These are phyloP conservation scores for Microdochium nivale DNA, from an alignment of 2,329 filamentous ascomycete genomes.

Conservation along the genomic window DNA sequence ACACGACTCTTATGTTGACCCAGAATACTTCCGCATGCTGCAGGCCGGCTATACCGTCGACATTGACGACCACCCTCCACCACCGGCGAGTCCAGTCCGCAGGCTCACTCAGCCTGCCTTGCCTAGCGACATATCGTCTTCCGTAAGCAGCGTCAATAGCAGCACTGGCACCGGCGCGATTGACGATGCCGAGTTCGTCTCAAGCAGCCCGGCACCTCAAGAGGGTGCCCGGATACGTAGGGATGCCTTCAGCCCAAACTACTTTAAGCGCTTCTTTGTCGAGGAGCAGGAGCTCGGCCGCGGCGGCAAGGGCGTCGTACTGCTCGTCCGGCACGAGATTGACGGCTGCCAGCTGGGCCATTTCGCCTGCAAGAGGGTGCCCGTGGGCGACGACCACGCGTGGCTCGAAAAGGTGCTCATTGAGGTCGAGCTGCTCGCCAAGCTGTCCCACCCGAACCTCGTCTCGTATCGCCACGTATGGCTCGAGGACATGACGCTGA, in stretches of 20 bases:
- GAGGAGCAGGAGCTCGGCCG: constrained; percentile 79
- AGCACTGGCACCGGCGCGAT: constrained; percentile 13
- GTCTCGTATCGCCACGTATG: constrained; percentile 97
- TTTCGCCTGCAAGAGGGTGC: constrained; percentile 95
- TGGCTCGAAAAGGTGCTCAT: constrained; percentile 92
- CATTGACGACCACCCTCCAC: constrained; percentile 33
- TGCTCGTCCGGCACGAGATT: constrained; percentile 87
- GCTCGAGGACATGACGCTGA: constrained; percentile 83
- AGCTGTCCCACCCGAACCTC: constrained; percentile 86
- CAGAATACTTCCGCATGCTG: constrained; percentile 93
- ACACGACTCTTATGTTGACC: constrained; percentile 69
- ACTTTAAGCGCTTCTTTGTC: constrained; percentile 88
- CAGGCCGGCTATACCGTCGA: constrained; percentile 39
- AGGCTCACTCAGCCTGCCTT: constrained; percentile 40
- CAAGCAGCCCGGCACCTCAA: constrained; percentile 41
- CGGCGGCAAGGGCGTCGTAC: constrained; percentile 88
- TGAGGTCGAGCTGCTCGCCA: constrained; percentile 87
- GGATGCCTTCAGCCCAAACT: constrained; percentile 82
- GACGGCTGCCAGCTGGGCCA: constrained; percentile 82
- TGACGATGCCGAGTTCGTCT: constrained; percentile 39
- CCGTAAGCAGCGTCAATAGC: background rate
- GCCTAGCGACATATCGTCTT: constrained; percentile 10
- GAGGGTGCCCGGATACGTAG: constrained; percentile 67
- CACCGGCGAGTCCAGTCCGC: constrained; percentile 44
- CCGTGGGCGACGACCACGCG: constrained; percentile 86